Base-by-base conservation (phyloP, 169 alveolate species). In the Cytauxzoon felis region DNA sequence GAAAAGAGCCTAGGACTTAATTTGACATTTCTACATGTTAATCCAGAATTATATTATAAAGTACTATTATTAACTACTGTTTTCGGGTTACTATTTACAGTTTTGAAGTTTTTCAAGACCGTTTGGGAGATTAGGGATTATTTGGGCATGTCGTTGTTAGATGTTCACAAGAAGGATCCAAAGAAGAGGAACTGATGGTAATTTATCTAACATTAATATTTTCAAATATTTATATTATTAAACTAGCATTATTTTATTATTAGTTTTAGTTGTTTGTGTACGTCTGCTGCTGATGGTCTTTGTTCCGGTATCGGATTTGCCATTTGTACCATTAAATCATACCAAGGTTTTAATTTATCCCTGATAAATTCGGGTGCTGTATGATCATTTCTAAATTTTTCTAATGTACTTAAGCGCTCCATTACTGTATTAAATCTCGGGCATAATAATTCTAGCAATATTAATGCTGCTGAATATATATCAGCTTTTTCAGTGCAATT, bases 401-500 rank as follows among this genome's bases (percentile, higher is more conserved):
- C 93, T 58, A 91, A 86, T 30, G 87, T 82, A 43, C 83, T 78
- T 50, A 87, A 80, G 30, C 95, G 66, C 71, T 91, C 96, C 95
- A 91, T 90, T 30, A 87, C 87, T 3, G 96, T 91, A 51, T 54
- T 82, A 78, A 91, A 91, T 48, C 94, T 72, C 9, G 96, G 96
- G 33, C 93, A 90, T 34, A 91, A 72, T 38, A 91, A 71, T 75
- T 91, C 96, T 59, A 91, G 59, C 38, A 91, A 76, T 36, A 91
- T 88, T 69, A 91, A 65, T 13, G 96, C 91, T 34, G 95, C 94
- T 30, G 94, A 88, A 60, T 73, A 91, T 13, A 91, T 88, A 54
- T 91, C 96, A 9, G 94, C 96, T 81, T 91, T 91, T 61, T 91
- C 96, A 41, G 90, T 87, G 78, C 96, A 91, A 54, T 87, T 64